Conservation (phyloP, 148 eudicot genomes). For the Beta vulgaris region DNA sequence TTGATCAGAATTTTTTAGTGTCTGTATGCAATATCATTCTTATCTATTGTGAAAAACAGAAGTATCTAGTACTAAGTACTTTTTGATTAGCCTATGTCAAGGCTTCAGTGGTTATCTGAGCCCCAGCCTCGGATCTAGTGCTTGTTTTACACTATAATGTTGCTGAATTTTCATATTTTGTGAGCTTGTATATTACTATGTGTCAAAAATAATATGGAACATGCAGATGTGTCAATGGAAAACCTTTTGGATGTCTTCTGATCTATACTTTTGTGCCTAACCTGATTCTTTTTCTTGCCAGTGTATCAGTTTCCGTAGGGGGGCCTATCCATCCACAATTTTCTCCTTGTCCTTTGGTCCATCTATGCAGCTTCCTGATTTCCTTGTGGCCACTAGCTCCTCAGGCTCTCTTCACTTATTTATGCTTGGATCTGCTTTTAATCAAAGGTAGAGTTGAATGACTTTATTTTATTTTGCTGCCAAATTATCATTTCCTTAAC, state of each 20-base stretch:
- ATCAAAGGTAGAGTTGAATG: conserved; percentile 49
- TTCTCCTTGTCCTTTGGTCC: conserved; percentile 88
- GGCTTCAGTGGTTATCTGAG: not conserved
- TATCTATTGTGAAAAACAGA: not conserved
- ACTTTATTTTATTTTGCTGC: not conserved
- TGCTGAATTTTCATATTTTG: not conserved
- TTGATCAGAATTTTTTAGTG: no score
- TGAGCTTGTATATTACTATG: not conserved
- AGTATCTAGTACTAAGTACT: not conserved
- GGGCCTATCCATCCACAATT: conserved; percentile 79
- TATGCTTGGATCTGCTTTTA: conserved; percentile 50
- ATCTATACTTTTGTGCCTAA: conserved; percentile 8
- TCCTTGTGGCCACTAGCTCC: conserved; percentile 84
- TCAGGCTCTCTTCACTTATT: conserved; percentile 90
- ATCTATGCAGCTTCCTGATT: conserved; percentile 65
- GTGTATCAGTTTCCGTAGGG: conserved; percentile 92
- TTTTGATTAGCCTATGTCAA: not conserved
- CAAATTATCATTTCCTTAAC: not conserved
- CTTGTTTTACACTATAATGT: not conserved
- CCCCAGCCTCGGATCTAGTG: not conserved
- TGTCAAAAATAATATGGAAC: not conserved
- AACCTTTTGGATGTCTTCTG: not conserved
- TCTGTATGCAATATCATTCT: not conserved
- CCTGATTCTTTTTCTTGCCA: conserved; percentile 38
- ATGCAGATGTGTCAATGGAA: not conserved